Evolutionary conservation across 176 grass and related monocot genomes (phyloP), one percentile per base, ranked within the genome.

Genomic region (Carex pumila): DNA sequence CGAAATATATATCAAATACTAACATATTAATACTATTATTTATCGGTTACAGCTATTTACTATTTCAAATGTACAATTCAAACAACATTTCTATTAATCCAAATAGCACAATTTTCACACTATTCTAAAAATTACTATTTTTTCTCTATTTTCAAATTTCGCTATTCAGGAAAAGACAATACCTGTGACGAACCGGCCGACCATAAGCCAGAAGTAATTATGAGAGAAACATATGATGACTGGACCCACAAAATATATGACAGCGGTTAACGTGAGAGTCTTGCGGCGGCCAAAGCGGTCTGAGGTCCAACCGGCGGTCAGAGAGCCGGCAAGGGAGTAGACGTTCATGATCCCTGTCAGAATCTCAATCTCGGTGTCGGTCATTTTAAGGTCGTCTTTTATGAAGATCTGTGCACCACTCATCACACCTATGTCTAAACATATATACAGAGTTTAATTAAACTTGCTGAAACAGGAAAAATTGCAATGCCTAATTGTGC

Each of bases 321-420:
- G 58, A 45, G 88, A 86, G 0, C 84, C 85, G 3, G 4, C 84
- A 2, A 91, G 84, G 66, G 79, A 86, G 78, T 72, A 89, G 5
- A 89, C 12, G 71, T 88, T 88, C 30, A 91, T 86, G 15, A 87
- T 88, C 1, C 90, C 90, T 0, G 84, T 5, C 1, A 91, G 84
- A 14, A 89, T 88, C 87, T 89, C 90, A 12, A 89, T 37, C 71
- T 91, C 6, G 0, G 8, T 79, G 84, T 91, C 84, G 0, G 62
- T 72, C 25, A 91, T 21, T 7, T 54, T 50, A 17, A 89, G 21
- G 73, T 91, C 87, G 7, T 89, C 86, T 25, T 79, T 81, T n/a
- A 91, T 89, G 90, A 91, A 91, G 65, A 91, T 85, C 55, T 89
- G 84, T 54, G 90, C 90, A 12, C 87, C 90, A 81, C 90, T 89